phyloP scores from a whole-genome alignment of 495 filamentous ascomycete genomes.

The Aspergillus taichungensis region DNA sequence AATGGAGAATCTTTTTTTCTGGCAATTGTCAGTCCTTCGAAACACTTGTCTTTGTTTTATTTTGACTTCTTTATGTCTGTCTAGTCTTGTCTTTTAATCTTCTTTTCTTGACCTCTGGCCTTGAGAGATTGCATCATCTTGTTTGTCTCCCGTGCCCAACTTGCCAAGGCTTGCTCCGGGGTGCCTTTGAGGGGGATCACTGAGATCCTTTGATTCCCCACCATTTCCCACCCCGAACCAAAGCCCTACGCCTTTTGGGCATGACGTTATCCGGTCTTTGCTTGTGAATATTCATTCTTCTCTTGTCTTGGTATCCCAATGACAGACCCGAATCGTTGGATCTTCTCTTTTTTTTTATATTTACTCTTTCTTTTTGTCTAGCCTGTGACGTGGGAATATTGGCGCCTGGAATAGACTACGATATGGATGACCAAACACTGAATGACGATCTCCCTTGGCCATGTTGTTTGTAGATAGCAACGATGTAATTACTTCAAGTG shows the following conservation, averaged over 20 bases:
- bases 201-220: not conserved
- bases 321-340: conserved; percentile 12
- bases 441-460: not conserved
- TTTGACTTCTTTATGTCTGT: not conserved
- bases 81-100: not conserved
- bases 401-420: conserved; percentile 13
- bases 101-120: not conserved
- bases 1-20: conserved; percentile 6
- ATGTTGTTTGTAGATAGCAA: too few species aligned
- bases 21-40: conserved; percentile 3
- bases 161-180: not conserved
- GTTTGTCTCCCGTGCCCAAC: not conserved
- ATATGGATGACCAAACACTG: conserved; percentile 6
- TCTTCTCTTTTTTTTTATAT: conserved; percentile 4
- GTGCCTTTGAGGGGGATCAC: not conserved
- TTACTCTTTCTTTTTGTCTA: conserved; percentile 5
- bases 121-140: not conserved
- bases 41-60: not conserved
- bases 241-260: not conserved
- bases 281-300: conserved; percentile 33
- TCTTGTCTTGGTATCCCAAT: conserved; percentile 16
- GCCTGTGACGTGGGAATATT: conserved; percentile 8
- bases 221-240: not conserved
- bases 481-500: too few species aligned
- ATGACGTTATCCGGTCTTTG: conserved; percentile 14